Evolutionary conservation across 2,329 filamentous ascomycete species (phyloP).

Genomic region (Aspergillus ochraceus): DNA sequence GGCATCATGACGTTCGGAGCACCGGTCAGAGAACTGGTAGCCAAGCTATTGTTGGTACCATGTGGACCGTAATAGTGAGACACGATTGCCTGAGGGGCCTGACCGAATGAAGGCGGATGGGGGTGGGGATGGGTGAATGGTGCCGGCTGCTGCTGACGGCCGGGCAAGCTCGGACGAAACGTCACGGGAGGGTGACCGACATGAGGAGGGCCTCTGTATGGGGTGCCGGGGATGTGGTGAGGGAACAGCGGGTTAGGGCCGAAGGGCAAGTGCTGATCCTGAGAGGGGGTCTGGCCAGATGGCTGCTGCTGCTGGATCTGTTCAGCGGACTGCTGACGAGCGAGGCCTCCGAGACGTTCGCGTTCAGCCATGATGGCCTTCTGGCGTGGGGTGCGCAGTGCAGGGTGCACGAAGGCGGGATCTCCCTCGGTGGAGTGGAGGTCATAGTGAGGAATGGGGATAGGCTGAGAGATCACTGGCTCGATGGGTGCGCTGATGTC

Average conservation of each 20-base stretch:
- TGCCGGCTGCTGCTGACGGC: neutral
- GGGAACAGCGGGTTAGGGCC: neutral
- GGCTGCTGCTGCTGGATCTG: no score
- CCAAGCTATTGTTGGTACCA: neutral
- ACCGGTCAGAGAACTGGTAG: neutral
- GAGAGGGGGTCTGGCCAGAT: neutral
- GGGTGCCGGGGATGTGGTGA: neutral
- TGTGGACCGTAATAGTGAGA: neutral
- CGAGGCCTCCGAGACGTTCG: neutral
- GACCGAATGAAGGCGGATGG: neutral
- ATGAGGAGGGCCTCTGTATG: neutral
- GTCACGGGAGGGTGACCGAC: neutral
- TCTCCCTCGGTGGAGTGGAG: neutral
- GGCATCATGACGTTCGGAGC: neutral
- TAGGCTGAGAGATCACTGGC: neutral
- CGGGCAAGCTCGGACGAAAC: neutral
- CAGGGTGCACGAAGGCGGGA: constrained; percentile 12
- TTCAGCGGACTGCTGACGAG: neutral
- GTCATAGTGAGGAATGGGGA: neutral
- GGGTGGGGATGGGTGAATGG: neutral
- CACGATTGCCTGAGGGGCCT: neutral
- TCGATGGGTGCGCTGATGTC: neutral
- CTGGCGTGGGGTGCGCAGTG: constrained; percentile 11
- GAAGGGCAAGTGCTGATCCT: neutral
- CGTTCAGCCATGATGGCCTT: constrained; percentile 4